These are phyloP conservation scores for Phtheirospermum japonicum DNA, from an alignment of 257 asterid species.

Conservation along the genomic window DNA sequence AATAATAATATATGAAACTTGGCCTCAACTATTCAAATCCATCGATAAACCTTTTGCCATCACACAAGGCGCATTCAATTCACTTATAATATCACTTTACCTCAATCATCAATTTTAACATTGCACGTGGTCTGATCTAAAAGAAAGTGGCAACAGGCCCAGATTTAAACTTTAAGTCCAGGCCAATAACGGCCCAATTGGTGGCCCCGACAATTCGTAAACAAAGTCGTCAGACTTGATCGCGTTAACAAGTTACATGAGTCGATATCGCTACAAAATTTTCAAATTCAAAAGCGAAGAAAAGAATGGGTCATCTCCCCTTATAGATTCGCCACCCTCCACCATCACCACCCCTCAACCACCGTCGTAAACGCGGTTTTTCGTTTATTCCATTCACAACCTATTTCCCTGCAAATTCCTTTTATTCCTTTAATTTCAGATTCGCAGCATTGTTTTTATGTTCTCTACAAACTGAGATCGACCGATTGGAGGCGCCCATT, in stretches of 20 bases:
- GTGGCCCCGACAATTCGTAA: neutral
- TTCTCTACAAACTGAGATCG: conserved; percentile 14
- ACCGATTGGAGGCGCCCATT: conserved; percentile 9
- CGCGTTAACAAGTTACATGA: neutral
- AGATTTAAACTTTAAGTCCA: neutral
- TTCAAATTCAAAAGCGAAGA: neutral
- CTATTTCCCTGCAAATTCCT: too few species aligned
- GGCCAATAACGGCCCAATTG: neutral
- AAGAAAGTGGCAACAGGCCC: too few species aligned
- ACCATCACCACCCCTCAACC: neutral
- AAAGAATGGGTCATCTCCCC: neutral
- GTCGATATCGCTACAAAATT: neutral
- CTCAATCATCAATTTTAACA: too few species aligned
- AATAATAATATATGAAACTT: too few species aligned
- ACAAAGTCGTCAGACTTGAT: neutral
- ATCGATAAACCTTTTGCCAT: too few species aligned
- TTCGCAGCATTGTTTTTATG: neutral
- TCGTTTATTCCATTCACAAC: neutral
- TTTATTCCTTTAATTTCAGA: neutral
- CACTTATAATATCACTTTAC: too few species aligned
- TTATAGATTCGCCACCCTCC: neutral
- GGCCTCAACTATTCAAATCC: too few species aligned
- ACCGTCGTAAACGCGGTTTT: conserved; percentile 9
- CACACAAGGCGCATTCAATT: too few species aligned
- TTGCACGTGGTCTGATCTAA: too few species aligned